Evolutionary conservation across 2,329 filamentous ascomycete genomes (phyloP).

Genomic region (Grosmannia serpens): DNA sequence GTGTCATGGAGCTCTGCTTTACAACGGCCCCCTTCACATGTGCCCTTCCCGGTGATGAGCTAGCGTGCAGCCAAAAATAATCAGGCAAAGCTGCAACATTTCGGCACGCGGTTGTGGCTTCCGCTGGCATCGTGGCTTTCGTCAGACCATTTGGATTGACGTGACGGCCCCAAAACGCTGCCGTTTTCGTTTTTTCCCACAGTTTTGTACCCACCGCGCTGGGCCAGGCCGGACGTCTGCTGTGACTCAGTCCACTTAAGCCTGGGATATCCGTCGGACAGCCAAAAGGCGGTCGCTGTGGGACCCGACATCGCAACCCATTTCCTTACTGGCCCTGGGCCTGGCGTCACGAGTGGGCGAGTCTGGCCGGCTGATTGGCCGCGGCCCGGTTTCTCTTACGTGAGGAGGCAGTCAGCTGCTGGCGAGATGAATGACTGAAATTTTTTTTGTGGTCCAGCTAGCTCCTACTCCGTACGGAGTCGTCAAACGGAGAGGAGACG

Average conservation of each 20-base stretch:
- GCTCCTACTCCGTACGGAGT: neutral
- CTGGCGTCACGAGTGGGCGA: slow-evolving; percentile 5
- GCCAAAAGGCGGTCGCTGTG: neutral
- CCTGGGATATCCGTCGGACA: slow-evolving; percentile 1
- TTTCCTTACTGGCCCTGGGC: neutral
- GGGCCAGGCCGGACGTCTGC: neutral
- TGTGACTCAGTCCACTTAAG: neutral
- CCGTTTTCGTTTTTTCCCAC: neutral
- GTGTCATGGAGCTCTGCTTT: slow-evolving; percentile 16
- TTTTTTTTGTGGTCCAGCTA: neutral
- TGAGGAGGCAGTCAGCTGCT: slow-evolving; percentile 7
- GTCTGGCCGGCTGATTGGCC: slow-evolving; percentile 1
- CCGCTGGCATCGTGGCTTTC: neutral
- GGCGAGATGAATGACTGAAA: neutral
- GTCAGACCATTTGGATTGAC: neutral
- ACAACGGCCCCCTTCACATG: neutral
- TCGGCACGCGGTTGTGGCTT: neutral
- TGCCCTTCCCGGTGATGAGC: neutral
- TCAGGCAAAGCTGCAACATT: neutral
- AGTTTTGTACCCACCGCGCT: neutral
- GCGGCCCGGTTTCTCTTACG: slow-evolving; percentile 3
- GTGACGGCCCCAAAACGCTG: neutral
- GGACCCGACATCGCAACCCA: slow-evolving; percentile 6
- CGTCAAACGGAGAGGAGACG: neutral
- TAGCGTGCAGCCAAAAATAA: neutral